Evolutionary conservation across 768 basidiomycete genomes (phyloP), one percentile per base, ranked within the genome.

Genomic region (Amanita molliuscula): DNA sequence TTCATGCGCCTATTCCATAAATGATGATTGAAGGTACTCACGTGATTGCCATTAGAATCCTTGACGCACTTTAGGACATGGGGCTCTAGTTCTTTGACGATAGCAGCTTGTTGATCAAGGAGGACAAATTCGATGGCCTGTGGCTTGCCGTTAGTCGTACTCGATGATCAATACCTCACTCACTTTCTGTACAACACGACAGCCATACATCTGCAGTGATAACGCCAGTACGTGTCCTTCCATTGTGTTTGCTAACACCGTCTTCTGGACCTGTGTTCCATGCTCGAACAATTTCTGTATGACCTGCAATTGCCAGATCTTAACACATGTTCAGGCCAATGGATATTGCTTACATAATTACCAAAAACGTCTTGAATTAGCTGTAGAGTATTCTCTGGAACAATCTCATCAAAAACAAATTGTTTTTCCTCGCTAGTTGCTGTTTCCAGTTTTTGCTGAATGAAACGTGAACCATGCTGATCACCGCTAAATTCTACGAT

Each of bases 381-480:
- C 47, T 82, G 77, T 42, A 92, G 64, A 3, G 81, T 74, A 59
- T 84, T 80, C 37, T 76, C 65, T 20, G 91, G 89, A 18, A 88
- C 75, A 56, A 97, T 88, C 68, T 98, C 95, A 44, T 87, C 81
- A 54, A 92, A 96, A 33, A 95, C 74, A 29, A 71, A 63, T 56
- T 87, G 79, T 62, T 81, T 84, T 59, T 92, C 91, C 52, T 90
- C 89, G 34, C 73, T 72, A n/a, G 78, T 74, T 4, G 90, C 85
- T 2, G 67, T 70, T 62, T 88, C 83, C 36, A 97, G 72, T 60
- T 86, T 84, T 58, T 87, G 82, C 62, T 98, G 95, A 53, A 99
- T 93, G 65, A 97, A 92, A 7, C 95, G 81, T n/a, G 93, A 96
- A n/a, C 93, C 95, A 55, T 94, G 88, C 61, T 96, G 94, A 65